Evolutionary conservation across 129 eudicot genomes (phyloP), one percentile per base, ranked within the genome.

Genomic region (Silybum marianum): DNA sequence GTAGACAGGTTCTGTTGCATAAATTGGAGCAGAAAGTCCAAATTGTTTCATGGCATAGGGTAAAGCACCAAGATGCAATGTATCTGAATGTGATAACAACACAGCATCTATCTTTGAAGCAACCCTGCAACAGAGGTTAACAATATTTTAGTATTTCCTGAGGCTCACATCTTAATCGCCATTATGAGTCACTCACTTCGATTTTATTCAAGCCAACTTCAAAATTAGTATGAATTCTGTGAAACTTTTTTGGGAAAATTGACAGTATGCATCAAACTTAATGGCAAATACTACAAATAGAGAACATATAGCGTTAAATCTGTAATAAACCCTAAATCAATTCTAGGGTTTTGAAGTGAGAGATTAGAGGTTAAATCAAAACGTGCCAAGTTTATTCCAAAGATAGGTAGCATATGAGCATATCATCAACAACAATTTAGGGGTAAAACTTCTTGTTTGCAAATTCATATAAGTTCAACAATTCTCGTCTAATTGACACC

Each of bases 31-130:
- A 44, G 83, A 84, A 19, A 94, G 88, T 44, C 95, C 97, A 25
- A 90, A 81, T 24, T 94, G 86, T 75, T 91, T 94, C 95, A 94
- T 90, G 72, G 97, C 97, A 84, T 92, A 94, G 1, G 98, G 97
- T 68, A 94, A 83, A 79, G 96, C 98, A 62, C 98, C 97, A 10
- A 94, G 91, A 73, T 94, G 98, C 78, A 91, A 86, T 7, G 95
- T 94, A 83, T 94, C 98, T 7, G 97, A 90, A 84, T 94, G 93
- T 25, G 98, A 94, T 72, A 94, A 74, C 89, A 94, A 85, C 28
- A 94, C 93, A 51, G 96, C 98, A 86, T 94, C 98, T 71, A 94
- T 85, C 34, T 87, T 85, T 19, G 91, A 85, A 71, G 98, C 98
- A 78, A 94, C 96, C 93, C 97, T 94, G 87, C 69, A 78, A 65